Evolutionary conservation across 192 early-diverging fungal genomes (phyloP).

Genomic region (Martensiomyces pterosporus): DNA sequence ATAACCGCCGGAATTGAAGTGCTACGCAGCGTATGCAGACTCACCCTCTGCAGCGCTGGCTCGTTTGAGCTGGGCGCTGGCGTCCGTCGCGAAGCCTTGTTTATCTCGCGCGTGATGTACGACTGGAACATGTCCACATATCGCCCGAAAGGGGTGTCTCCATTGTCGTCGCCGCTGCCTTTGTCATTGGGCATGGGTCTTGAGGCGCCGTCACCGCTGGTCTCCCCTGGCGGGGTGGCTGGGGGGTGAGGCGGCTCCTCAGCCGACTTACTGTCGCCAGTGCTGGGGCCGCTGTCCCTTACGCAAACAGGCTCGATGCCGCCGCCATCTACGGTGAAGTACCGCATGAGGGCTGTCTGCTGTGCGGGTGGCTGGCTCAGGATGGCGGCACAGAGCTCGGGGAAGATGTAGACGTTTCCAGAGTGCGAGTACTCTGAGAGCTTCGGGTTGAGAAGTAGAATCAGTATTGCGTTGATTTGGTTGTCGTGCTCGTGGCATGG

Average conservation of each 20-base stretch:
- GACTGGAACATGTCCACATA: slow-evolving; percentile 31
- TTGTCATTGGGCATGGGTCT: too few relatives aligned
- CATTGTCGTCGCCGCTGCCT: background rate
- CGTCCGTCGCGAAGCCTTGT: slow-evolving; percentile 3
- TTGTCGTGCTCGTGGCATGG: slow-evolving; percentile 44
- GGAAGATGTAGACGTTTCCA: slow-evolving; percentile 23
- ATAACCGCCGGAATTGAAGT: slow-evolving; percentile 22
- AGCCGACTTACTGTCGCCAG: background rate
- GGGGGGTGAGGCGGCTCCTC: background rate
- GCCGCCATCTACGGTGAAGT: slow-evolving; percentile 20
- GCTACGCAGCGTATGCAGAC: slow-evolving; percentile 24
- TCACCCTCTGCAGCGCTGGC: slow-evolving; percentile 19
- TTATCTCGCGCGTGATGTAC: slow-evolving; percentile 32
- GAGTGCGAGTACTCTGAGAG: slow-evolving; percentile 30
- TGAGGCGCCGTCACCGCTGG: background rate
- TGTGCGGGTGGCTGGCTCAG: slow-evolving; percentile 24
- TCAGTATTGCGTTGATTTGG: slow-evolving; percentile 41
- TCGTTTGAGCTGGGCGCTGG: slow-evolving; percentile 8
- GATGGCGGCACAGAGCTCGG: slow-evolving; percentile 42
- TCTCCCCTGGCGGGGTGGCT: background rate
- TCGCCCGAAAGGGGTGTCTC: slow-evolving; percentile 16
- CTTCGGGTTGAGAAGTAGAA: slow-evolving; percentile 37
- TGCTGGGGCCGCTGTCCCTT: too few relatives aligned
- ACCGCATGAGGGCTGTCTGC: slow-evolving; percentile 27
- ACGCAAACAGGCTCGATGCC: too few relatives aligned